Base-by-base conservation (phyloP, 345 rosid genomes). In the Capsella bursapastoris region DNA sequence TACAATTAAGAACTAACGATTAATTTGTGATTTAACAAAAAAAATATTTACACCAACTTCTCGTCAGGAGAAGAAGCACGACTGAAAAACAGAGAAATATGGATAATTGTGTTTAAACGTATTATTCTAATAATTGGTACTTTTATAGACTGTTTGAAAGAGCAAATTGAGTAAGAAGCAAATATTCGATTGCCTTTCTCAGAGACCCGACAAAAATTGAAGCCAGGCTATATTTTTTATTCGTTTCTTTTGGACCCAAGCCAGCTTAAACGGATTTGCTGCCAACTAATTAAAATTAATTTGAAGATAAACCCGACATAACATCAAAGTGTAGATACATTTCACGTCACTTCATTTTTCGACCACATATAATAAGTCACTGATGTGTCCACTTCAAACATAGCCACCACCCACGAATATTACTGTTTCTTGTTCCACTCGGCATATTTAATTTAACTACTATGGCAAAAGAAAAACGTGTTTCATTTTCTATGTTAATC, bases 291-390 rank as follows among this genome's bases (percentile, higher is more conserved):
- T 37, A 37, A 37, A 37, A 2, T 13, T 57, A 69, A 34, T 34
- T 34, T 34, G 37, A 57, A 69, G 43, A 31, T 11, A 31, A 55
- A 29, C 73, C 64, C 43, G 53, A 16, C 64, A 40, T 29, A 5
- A 15, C 41, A 37, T 37, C 41, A 10, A n/a, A 6, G 41, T 12
- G 41, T 6, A 5, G 7, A 9, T 29, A 38, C 62, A 53, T n/a
- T 68, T 55, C 62, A 68, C 62, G 52, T 41, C 8, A 29, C 13
- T 44, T 57, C 34, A 31, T 69, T 45, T 22, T 69, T 56, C n/a
- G 25, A 32, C 56, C 56, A 44, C 56, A 32, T 13, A 7, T 28
- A 44, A 32, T 13, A 16, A 40, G 4, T 15, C 43, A 15, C 29
- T 5, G 6, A 32, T 6, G 31, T 65, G 32, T 48, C 16, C 16